Percentiles rank a stretch among this genome's conserved stretches.
Evolutionary conservation across 805 yeast species (phyloP).

Genomic region (Yueomyces sinensis): DNA sequence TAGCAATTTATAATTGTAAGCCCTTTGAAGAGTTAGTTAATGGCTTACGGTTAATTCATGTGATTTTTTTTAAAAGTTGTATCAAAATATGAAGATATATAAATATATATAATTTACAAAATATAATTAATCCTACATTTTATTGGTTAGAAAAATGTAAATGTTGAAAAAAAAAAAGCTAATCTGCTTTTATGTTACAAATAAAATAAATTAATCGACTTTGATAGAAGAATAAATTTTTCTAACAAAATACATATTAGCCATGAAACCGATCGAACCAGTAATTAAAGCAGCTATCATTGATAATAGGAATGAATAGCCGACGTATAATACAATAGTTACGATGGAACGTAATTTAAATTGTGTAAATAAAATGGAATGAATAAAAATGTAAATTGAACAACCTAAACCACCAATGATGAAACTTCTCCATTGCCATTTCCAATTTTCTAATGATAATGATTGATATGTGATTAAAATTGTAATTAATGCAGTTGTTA

Average conservation of each 20-base stretch:
- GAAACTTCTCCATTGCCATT: slow-evolving; percentile 95
- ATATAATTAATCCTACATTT: too few relatives aligned
- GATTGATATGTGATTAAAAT: slow-evolving; percentile 71
- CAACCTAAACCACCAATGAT: slow-evolving; percentile 89
- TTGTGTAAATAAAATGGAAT: slow-evolving; percentile 62
- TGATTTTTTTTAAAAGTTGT: too few relatives aligned
- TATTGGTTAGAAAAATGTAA: too few relatives aligned
- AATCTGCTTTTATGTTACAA: too few relatives aligned
- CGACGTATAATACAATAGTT: slow-evolving; percentile 67
- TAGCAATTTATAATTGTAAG: too few relatives aligned
- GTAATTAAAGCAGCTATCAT: slow-evolving; percentile 64
- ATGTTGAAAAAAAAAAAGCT: too few relatives aligned
- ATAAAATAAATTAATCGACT: slow-evolving; percentile 55
- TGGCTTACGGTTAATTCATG: too few relatives aligned
- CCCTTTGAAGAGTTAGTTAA: too few relatives aligned
- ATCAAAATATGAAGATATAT: too few relatives aligned
- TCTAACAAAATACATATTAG: slow-evolving; percentile 61
- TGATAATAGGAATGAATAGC: slow-evolving; percentile 68
- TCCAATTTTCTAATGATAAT: slow-evolving; percentile 81
- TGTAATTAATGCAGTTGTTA: slow-evolving; percentile 73
- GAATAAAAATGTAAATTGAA: slow-evolving; percentile 69
- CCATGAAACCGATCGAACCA: slow-evolving; percentile 76
- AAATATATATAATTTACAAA: too few relatives aligned
- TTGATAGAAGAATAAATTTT: slow-evolving; percentile 76
- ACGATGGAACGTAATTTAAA: slow-evolving; percentile 61